Conservation (phyloP, 371 early-diverging fungal species). For the Actinomortierella wolfii region DNA sequence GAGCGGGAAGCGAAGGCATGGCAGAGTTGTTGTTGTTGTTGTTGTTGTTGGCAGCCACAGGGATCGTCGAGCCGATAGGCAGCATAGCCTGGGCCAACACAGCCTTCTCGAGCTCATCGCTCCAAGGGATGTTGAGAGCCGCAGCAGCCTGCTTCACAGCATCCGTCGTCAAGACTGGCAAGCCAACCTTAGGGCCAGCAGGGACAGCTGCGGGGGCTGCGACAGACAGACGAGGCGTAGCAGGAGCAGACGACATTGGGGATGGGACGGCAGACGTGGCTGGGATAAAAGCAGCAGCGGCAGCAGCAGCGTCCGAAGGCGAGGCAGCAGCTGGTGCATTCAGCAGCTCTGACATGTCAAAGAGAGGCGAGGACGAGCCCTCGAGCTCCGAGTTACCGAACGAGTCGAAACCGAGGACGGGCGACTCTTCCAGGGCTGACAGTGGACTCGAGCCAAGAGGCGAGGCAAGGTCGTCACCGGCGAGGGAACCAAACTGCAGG, state of each 20-base stretch:
- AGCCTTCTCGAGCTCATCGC: conserved; percentile 31
- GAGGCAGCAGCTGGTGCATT: not conserved
- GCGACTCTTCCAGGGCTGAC: conserved; percentile 30
- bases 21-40: no score
- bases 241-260: no score
- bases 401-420: conserved; percentile 27
- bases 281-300: not conserved
- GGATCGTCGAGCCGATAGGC: conserved; percentile 4
- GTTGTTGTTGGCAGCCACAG: conserved; percentile 4
- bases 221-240: no score
- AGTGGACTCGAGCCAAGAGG: conserved; percentile 13
- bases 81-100: conserved; percentile 31
- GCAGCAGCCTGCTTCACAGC: conserved; percentile 42
- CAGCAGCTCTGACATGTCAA: conserved; percentile 24
- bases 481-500: conserved; percentile 28
- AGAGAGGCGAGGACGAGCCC: conserved; percentile 11
- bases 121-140: conserved; percentile 41
- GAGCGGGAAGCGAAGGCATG: not conserved
- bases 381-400: conserved; percentile 6
- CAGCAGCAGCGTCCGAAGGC: not conserved
- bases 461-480: conserved; percentile 22
- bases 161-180: conserved; percentile 18
- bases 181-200: conserved; percentile 3
- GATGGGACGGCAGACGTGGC: no score
- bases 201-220: conserved; percentile 1